Percentiles rank a stretch among this genome's conserved stretches.
These are phyloP conservation scores for Saccharomycopsis fermentans DNA, from an alignment of 805 yeast genomes.

Conservation along the genomic window DNA sequence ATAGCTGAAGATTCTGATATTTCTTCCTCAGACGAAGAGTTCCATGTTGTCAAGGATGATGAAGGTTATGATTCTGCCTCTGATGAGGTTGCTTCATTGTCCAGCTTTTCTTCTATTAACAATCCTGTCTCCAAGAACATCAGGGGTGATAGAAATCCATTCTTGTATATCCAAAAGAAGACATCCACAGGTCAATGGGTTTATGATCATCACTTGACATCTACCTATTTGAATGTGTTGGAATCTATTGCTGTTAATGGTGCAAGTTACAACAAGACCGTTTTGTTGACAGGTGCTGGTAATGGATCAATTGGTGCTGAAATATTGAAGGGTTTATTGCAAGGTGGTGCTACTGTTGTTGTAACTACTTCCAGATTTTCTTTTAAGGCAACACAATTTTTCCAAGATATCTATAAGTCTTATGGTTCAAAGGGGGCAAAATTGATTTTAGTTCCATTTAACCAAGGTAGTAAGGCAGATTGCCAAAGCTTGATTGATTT, in stretches of 20 bases:
- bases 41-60: conserved; percentile 33
- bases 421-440: conserved; percentile 89
- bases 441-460: conserved; percentile 94
- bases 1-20: conserved; percentile 56
- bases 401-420: conserved; percentile 86
- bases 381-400: conserved; percentile 88
- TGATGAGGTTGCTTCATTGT: conserved; percentile 80
- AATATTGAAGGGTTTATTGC: conserved; percentile 82
- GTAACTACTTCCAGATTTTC: conserved; percentile 96
- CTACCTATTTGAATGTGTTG: conserved; percentile 76
- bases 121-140: conserved; percentile 66
- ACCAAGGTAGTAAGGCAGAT: conserved; percentile 95
- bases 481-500: conserved; percentile 75
- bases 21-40: conserved; percentile 32
- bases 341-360: conserved; percentile 97
- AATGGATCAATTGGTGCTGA: conserved; percentile 98
- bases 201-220: conserved; percentile 70
- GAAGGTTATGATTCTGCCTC: conserved; percentile 43
- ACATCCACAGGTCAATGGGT: conserved; percentile 65
- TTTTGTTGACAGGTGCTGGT: conserved; percentile 96
- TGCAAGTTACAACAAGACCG: conserved; percentile 80
- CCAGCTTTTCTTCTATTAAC: conserved; percentile 55
- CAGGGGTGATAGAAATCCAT: conserved; percentile 83
- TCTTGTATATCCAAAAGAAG: conserved; percentile 84
- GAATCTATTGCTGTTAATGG: conserved; percentile 94